These are phyloP conservation scores for Plectranthus barbatus DNA, from an alignment of 257 asterid species.

Conservation along the genomic window DNA sequence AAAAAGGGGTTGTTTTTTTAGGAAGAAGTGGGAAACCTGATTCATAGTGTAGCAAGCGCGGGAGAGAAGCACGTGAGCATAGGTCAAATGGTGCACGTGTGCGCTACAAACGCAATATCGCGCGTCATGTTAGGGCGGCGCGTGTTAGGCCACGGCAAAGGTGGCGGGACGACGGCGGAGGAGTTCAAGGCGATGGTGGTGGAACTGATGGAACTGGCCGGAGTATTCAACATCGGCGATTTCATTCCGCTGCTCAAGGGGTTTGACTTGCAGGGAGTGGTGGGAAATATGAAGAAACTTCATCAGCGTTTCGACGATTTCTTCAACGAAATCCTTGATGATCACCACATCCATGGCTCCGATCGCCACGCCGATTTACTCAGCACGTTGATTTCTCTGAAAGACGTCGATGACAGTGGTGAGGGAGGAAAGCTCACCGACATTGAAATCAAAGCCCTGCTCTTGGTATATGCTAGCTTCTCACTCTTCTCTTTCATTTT, in stretches of 20 bases:
- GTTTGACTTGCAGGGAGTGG: conserved; percentile 68
- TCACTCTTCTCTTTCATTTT: background rate
- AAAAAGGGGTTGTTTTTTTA: no score
- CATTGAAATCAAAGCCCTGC: conserved; percentile 73
- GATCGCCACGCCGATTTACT: conserved; percentile 30
- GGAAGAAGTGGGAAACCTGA: conserved; percentile 58
- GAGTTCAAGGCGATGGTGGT: conserved; percentile 77
- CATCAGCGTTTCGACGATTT: conserved; percentile 67
- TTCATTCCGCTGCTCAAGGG: conserved; percentile 59
- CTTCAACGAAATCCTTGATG: conserved; percentile 39
- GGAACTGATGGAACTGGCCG: conserved; percentile 70
- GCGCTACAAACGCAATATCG: conserved; percentile 63
- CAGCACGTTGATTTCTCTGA: conserved; percentile 43
- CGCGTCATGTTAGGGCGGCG: conserved; percentile 62
- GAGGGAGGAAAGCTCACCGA: conserved; percentile 47
- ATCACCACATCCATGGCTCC: conserved; percentile 28
- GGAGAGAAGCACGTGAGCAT: conserved; percentile 27
- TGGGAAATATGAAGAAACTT: conserved; percentile 62
- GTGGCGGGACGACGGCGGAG: conserved; percentile 52
- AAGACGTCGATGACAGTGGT: conserved; percentile 33
- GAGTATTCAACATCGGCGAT: conserved; percentile 74
- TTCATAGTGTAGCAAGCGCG: conserved; percentile 32
- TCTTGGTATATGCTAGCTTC: conserved; percentile 53
- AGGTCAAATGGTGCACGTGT: conserved; percentile 46
- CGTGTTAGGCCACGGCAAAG: conserved; percentile 50